These are phyloP conservation scores for Diutina siamensis DNA, from an alignment of 1,139 yeast species.

Conservation along the genomic window DNA sequence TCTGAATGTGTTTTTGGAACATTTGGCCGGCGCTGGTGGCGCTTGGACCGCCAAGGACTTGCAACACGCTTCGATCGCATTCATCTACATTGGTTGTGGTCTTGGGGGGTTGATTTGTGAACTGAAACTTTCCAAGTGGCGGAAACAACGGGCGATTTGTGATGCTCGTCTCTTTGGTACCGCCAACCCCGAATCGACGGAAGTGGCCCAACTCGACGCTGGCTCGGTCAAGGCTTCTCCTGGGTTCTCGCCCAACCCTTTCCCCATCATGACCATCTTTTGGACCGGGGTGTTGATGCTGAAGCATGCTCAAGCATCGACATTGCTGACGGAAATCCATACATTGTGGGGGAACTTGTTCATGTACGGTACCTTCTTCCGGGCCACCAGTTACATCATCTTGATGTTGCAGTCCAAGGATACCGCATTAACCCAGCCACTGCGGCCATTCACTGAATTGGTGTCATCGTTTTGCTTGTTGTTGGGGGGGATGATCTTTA, in stretches of 20 bases:
- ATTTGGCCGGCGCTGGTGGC: slow-evolving; percentile 61
- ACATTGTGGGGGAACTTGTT: slow-evolving; percentile 85
- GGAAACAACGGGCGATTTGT: slow-evolving; percentile 13
- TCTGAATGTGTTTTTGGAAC: slow-evolving; percentile 84
- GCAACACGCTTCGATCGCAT: slow-evolving; percentile 92
- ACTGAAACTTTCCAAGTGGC: slow-evolving; percentile 38
- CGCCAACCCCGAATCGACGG: slow-evolving; percentile 19
- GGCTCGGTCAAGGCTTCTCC: slow-evolving; percentile 39
- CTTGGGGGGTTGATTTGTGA: slow-evolving; percentile 82
- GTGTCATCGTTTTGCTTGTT: slow-evolving; percentile 66
- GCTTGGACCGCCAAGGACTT: slow-evolving; percentile 86
- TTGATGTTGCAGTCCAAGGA: slow-evolving; percentile 40
- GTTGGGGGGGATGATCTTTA: slow-evolving; percentile 83
- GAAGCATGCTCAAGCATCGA: slow-evolving; percentile 78
- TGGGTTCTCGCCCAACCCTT: slow-evolving; percentile 80
- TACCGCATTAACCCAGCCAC: slow-evolving; percentile 29
- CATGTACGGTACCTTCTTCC: slow-evolving; percentile 64
- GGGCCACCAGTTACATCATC: slow-evolving; percentile 57
- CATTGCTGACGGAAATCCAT: slow-evolving; percentile 67
- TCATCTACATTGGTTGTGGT: slow-evolving; percentile 88
- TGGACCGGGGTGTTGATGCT: slow-evolving; percentile 99
- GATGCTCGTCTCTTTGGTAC: slow-evolving; percentile 19
- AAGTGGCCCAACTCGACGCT: slow-evolving; percentile 17
- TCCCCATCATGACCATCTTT: slow-evolving; percentile 84
- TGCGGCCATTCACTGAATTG: slow-evolving; percentile 72